These are phyloP conservation scores for Rhizophagus clarus DNA, from an alignment of 192 early-diverging fungal genomes.

Conservation along the genomic window DNA sequence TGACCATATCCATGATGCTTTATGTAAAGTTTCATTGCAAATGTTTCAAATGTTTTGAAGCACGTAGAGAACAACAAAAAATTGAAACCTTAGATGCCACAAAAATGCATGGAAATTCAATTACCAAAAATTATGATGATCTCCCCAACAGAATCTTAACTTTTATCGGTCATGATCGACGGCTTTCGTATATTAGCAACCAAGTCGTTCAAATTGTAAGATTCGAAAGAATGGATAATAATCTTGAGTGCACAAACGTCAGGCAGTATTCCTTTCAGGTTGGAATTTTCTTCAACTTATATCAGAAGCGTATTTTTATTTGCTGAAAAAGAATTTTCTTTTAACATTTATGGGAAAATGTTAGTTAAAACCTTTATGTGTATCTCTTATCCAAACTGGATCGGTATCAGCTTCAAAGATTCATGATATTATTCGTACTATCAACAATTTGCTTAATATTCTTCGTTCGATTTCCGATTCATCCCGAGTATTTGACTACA, in stretches of 20 bases:
- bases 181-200: too few relatives aligned
- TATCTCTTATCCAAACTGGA: conserved; percentile 5
- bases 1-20: too few relatives aligned
- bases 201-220: not conserved
- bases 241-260: not conserved
- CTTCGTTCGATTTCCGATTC: conserved; percentile 21
- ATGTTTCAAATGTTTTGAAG: too few relatives aligned
- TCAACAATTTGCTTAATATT: conserved; percentile 5
- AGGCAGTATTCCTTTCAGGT: conserved; percentile 11
- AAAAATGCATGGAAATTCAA: too few relatives aligned
- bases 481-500: conserved; percentile 5
- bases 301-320: not conserved
- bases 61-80: too few relatives aligned
- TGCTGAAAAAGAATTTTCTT: not conserved
- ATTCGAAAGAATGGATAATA: not conserved
- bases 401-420: not conserved
- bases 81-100: too few relatives aligned
- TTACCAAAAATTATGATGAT: too few relatives aligned
- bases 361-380: conserved; percentile 33
- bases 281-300: not conserved
- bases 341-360: not conserved
- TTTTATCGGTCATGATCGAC: too few relatives aligned
- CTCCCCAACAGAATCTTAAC: too few relatives aligned
- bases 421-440: not conserved
- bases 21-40: too few relatives aligned